Evolutionary conservation across 1,284 basidiomycete species (phyloP).

Genomic region (Anthracocystis panici-leucophaei): DNA sequence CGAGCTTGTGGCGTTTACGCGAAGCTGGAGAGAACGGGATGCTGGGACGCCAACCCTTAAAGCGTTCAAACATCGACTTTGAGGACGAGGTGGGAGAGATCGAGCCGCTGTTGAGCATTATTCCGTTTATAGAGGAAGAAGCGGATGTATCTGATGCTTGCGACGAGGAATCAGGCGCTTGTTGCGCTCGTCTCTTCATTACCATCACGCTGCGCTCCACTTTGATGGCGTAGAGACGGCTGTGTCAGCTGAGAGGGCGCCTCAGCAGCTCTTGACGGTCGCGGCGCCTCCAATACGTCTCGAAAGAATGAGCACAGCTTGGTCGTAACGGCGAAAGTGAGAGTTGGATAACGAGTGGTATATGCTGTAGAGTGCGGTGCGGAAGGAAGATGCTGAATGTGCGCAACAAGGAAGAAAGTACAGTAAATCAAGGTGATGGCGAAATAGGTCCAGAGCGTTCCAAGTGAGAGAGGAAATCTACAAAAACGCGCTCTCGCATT

Average conservation of each 20-base stretch:
- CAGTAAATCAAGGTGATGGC: too few relatives aligned
- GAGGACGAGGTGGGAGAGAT: background rate
- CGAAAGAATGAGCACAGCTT: background rate
- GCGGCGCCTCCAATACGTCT: background rate
- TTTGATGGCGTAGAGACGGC: background rate
- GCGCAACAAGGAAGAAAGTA: too few relatives aligned
- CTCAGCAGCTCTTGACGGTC: slow-evolving; percentile 3
- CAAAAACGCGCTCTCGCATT: too few relatives aligned
- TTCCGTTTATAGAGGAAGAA: background rate
- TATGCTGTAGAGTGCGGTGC: too few relatives aligned
- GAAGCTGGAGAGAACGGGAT: background rate
- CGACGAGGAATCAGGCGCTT: slow-evolving; percentile 12
- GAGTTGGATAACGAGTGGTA: too few relatives aligned
- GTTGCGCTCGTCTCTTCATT: slow-evolving; percentile 15
- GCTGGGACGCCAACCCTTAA: background rate
- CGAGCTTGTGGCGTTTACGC: slow-evolving; percentile 16
- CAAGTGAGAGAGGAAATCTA: too few relatives aligned
- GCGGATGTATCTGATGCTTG: slow-evolving; percentile 14
- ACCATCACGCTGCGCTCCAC: slow-evolving; percentile 20
- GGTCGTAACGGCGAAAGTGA: too few relatives aligned
- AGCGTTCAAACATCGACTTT: slow-evolving; percentile 2
- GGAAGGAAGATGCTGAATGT: too few relatives aligned
- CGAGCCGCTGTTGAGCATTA: background rate
- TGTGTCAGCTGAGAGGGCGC: background rate
- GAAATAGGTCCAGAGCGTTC: too few relatives aligned